Conservation (phyloP, 768 basidiomycete genomes). For the Boletus tomentosulus region DNA sequence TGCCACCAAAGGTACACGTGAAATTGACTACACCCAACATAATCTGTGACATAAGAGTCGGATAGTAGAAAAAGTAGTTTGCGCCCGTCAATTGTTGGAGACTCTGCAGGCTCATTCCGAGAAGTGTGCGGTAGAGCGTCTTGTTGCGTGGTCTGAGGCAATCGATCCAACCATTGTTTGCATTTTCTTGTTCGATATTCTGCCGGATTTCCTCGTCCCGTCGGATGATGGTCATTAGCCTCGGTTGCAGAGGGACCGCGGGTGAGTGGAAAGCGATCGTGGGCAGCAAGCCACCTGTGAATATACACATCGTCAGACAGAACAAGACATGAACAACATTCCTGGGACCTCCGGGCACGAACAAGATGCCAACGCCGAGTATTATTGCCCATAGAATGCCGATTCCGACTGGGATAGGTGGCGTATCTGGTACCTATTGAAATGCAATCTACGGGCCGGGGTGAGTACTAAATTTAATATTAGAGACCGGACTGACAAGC, state of each 20-base stretch:
- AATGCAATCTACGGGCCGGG: slow-evolving; percentile 45
- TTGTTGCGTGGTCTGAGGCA: slow-evolving; percentile 57
- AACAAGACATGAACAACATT: slow-evolving; percentile 13
- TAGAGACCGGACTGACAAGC: slow-evolving; percentile 41
- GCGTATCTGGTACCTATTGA: slow-evolving; percentile 61
- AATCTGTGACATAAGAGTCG: slow-evolving; percentile 70
- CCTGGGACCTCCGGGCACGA: slow-evolving; percentile 67
- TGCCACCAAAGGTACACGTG: slow-evolving; percentile 63
- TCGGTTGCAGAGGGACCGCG: slow-evolving; percentile 44
- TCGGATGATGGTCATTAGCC: slow-evolving; percentile 37
- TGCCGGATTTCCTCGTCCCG: slow-evolving; percentile 53
- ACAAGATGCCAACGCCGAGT: slow-evolving; percentile 59
- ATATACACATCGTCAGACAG: background rate
- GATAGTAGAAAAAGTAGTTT: slow-evolving; percentile 66
- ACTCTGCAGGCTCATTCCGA: slow-evolving; percentile 63
- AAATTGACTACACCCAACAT: slow-evolving; percentile 76
- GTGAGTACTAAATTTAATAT: background rate
- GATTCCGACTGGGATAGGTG: slow-evolving; percentile 49
- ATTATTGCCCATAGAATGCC: slow-evolving; percentile 61
- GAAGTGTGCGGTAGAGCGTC: slow-evolving; percentile 58
- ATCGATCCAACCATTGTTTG: slow-evolving; percentile 57
- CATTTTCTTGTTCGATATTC: slow-evolving; percentile 47
- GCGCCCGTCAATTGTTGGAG: slow-evolving; percentile 72
- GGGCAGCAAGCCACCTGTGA: slow-evolving; percentile 52
- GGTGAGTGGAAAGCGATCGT: slow-evolving; percentile 42